Conservation (phyloP, 192 early-diverging fungal species). For the Spizellomyces sp. region DNA sequence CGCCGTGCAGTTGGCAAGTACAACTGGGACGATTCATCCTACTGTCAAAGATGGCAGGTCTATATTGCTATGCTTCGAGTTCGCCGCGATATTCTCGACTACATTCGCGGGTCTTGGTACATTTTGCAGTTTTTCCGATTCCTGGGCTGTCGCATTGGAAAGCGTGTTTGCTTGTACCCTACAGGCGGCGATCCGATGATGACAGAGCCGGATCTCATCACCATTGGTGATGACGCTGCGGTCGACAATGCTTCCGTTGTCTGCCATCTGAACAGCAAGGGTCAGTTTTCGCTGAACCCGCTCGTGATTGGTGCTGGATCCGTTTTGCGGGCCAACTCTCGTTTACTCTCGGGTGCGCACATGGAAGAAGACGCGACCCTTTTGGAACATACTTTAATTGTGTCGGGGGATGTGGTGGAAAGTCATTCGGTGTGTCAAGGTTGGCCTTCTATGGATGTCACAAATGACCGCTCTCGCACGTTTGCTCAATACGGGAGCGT, state of each 20-base stretch:
- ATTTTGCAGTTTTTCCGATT: conserved; percentile 45
- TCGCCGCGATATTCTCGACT: conserved; percentile 35
- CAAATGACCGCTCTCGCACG: too few species aligned
- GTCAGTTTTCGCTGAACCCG: conserved; percentile 47
- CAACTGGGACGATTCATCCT: conserved; percentile 50
- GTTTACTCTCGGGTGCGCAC: conserved; percentile 34
- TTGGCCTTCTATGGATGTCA: too few species aligned
- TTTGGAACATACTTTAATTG: too few species aligned
- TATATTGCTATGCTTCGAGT: conserved; percentile 38
- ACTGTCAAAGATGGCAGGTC: conserved; percentile 55
- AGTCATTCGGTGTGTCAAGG: too few species aligned
- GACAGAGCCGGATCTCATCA: conserved; percentile 53
- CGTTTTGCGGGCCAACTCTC: conserved; percentile 39
- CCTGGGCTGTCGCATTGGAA: conserved; percentile 47
- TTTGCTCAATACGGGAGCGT: too few species aligned
- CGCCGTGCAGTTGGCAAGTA: conserved; percentile 38
- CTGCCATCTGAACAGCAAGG: conserved; percentile 47
- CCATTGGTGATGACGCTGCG: conserved; percentile 39
- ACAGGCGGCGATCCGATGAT: conserved; percentile 57
- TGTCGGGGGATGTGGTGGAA: too few species aligned
- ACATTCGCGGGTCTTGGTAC: conserved; percentile 41
- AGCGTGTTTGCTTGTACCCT: conserved; percentile 42
- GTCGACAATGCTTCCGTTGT: conserved; percentile 49
- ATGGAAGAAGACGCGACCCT: too few species aligned
- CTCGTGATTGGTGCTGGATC: conserved; percentile 41